Conservation (phyloP, 441 rosid genomes). For the Heliophila coronopifolia region DNA sequence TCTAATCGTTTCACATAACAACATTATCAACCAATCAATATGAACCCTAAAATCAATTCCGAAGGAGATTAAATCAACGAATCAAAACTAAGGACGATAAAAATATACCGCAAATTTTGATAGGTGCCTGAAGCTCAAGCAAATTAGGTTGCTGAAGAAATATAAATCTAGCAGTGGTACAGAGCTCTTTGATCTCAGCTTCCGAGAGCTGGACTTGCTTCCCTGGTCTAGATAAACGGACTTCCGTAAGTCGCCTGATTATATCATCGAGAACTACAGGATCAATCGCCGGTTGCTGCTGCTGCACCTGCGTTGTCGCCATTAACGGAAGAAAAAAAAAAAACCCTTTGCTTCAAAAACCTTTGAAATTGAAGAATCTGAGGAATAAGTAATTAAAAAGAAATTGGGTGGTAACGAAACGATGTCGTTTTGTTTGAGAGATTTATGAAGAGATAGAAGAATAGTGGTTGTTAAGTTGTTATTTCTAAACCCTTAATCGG, state of each 20-base stretch:
- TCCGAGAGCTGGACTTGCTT: conserved; percentile 86
- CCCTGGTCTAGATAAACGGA: conserved; percentile 80
- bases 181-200: conserved; percentile 81
- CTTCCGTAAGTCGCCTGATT: conserved; percentile 65
- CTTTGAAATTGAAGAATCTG: too few species aligned
- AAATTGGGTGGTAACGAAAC: too few species aligned
- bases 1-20: conserved; percentile 4
- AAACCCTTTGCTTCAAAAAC: too few species aligned
- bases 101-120: conserved; percentile 77
- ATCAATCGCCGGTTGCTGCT: conserved; percentile 52
- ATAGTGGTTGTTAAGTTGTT: too few species aligned
- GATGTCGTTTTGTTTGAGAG: too few species aligned
- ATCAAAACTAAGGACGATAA: neutral
- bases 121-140: conserved; percentile 93
- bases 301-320: conserved; percentile 33
- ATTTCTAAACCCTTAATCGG: too few species aligned
- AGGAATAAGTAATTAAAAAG: neutral
- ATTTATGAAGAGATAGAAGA: too few species aligned
- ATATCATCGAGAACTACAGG: conserved; percentile 59
- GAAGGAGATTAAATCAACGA: neutral
- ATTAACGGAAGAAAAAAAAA: neutral
- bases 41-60: neutral
- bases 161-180: conserved; percentile 59
- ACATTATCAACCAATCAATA: conserved; percentile 2
- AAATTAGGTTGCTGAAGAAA: conserved; percentile 72